Base-by-base conservation (phyloP, 139 green algal species). In the Chlamydomonas asymmetrica region DNA sequence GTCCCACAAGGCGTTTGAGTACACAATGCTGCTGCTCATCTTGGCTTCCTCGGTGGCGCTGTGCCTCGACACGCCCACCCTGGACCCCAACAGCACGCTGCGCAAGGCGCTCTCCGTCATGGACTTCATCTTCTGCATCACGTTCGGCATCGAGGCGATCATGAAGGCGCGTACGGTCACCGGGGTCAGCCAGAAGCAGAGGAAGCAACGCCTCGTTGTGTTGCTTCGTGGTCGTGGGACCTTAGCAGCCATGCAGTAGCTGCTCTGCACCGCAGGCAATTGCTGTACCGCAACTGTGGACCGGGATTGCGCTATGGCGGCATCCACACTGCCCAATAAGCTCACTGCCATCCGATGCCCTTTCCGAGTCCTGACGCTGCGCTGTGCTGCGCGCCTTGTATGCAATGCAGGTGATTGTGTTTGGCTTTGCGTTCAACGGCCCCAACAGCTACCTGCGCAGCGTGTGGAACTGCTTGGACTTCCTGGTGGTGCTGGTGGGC, bases 381-480 rank as follows among this genome's bases (percentile, higher is more conserved):
- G n/a, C n/a, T n/a, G n/a, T n/a, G n/a, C n/a, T n/a, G n/a, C n/a
- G n/a, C n/a, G n/a, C n/a, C n/a, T n/a, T n/a, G n/a, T 25, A 35
- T 78, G 23, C n/a, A n/a, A 27, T 92, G 13, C 93, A 96, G 86
- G 85, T 91, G 32, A 62, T 87, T 23, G 83, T 80, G 1, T 41
- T 80, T 37, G 91, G 91, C 27, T 84, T 94, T 31, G 20, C 85
- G 16, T 64, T 84, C 60, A 90, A 86, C 61, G 85, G 85, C 16
- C 54, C 56, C 18, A 39, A 22, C 64, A 78, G 61, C 50, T 96
- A 94, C 79, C 41, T 94, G 4, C 76, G 88, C 37, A 82, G 70
- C n/a, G 22, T 70, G 4, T 94, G 90, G 88, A 94, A 92, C 61
- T 41, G 74, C 39, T 25, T 82, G 50, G 76, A 82, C 63, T n/a